These are phyloP conservation scores for Candida sojae DNA, from an alignment of 1,139 yeast species.

Conservation along the genomic window DNA sequence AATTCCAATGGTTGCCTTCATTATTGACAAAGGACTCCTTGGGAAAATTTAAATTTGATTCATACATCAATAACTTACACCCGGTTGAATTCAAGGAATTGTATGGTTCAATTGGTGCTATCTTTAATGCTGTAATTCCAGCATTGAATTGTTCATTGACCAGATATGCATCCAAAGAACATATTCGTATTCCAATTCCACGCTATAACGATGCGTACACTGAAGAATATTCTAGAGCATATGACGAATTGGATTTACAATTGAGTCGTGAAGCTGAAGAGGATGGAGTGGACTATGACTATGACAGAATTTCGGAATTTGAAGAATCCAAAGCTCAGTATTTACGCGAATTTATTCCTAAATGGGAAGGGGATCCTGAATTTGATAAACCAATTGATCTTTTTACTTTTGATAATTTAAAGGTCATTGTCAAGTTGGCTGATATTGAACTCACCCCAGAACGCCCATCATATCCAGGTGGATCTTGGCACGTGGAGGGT, in stretches of 20 bases:
- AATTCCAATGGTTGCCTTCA: slow-evolving; percentile 38
- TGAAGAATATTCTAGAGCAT: slow-evolving; percentile 16
- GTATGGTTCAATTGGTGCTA: slow-evolving; percentile 28
- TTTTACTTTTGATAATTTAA: slow-evolving; percentile 22
- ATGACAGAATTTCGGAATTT: slow-evolving; percentile 14
- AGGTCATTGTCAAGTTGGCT: slow-evolving; percentile 44
- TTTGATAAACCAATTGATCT: slow-evolving; percentile 20
- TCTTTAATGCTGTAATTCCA: slow-evolving; percentile 31
- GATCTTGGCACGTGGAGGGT: slow-evolving; percentile 51
- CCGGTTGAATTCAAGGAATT: slow-evolving; percentile 26
- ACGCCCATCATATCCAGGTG: slow-evolving; percentile 39
- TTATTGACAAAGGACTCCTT: slow-evolving; percentile 16
- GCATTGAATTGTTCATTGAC: slow-evolving; percentile 32
- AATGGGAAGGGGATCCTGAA: slow-evolving; percentile 18
- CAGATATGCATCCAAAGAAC: slow-evolving; percentile 21
- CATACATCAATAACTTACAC: slow-evolving; percentile 45
- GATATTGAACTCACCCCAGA: slow-evolving; percentile 47
- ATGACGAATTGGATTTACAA: slow-evolving; percentile 10
- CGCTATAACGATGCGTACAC: slow-evolving; percentile 17
- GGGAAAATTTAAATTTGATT: slow-evolving; percentile 20
- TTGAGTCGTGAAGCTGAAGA: slow-evolving; percentile 12
- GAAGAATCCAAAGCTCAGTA: slow-evolving; percentile 14
- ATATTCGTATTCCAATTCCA: slow-evolving; percentile 20
- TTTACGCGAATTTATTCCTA: slow-evolving; percentile 17
- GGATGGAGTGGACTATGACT: slow-evolving; percentile 9